These are phyloP conservation scores for Xerocomus subilludens DNA, from an alignment of 1,284 basidiomycete species.

Conservation along the genomic window DNA sequence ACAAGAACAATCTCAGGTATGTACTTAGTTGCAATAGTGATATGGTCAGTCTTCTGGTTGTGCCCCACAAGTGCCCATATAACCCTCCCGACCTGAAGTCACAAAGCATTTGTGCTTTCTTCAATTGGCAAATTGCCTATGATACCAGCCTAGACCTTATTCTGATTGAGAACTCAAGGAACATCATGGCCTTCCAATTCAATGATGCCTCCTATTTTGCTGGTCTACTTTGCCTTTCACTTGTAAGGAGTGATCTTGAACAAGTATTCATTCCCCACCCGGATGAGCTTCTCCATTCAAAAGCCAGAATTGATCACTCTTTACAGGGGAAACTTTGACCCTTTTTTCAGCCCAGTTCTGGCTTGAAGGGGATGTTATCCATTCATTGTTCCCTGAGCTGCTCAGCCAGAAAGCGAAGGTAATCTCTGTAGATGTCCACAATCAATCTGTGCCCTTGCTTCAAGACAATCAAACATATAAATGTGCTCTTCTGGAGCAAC, in stretches of 20 bases:
- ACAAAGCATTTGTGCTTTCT: background rate
- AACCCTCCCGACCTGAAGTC: background rate
- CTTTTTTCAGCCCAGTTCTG: background rate
- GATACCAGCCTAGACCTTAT: background rate
- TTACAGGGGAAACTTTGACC: background rate
- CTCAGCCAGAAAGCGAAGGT: background rate
- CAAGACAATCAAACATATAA: no score
- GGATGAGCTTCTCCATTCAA: background rate
- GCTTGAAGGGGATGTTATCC: background rate
- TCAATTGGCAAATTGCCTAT: background rate
- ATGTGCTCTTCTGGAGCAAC: no score
- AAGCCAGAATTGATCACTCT: background rate
- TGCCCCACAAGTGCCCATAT: background rate
- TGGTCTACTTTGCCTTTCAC: background rate
- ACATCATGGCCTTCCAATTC: background rate
- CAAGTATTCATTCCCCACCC: background rate
- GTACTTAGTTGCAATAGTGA: background rate
- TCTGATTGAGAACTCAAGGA: background rate
- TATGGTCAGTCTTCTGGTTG: no score
- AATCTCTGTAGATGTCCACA: background rate
- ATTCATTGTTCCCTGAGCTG: background rate
- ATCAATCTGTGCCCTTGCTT: background rate
- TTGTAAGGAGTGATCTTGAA: background rate
- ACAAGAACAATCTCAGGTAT: background rate
- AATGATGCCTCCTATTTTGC: background rate